These are phyloP conservation scores for Vaccinium vitisidaea DNA, from an alignment of 148 eudicot species.

Conservation along the genomic window DNA sequence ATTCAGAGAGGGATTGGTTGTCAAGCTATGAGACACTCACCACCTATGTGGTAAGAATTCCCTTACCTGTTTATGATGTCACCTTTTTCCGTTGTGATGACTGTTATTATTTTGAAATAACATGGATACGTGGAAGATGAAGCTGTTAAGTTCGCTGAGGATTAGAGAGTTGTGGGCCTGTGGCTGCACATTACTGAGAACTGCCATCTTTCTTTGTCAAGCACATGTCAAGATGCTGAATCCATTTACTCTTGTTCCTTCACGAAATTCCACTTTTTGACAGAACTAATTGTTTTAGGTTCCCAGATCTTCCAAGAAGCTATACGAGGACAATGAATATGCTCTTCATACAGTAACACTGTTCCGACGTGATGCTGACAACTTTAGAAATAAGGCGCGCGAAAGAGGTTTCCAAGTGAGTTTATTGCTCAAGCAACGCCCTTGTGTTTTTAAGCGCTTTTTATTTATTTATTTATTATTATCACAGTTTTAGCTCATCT, in stretches of 20 bases:
- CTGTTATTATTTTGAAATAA: neutral
- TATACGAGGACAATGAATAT: slow-evolving; percentile 92
- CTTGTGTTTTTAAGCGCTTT: neutral
- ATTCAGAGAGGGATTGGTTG: slow-evolving; percentile 96
- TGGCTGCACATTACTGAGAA: neutral
- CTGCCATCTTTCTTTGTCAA: neutral
- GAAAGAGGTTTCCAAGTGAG: slow-evolving; percentile 92
- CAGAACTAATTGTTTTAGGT: slow-evolving; percentile 55
- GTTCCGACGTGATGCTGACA: slow-evolving; percentile 86
- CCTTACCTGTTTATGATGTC: neutral
- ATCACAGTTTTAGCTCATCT: neutral
- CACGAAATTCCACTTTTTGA: slow-evolving; percentile 22
- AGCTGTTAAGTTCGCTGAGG: slow-evolving; percentile 4
- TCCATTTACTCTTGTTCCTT: neutral
- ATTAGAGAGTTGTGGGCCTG: neutral
- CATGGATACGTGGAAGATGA: neutral
- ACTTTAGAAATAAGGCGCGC: slow-evolving; percentile 79
- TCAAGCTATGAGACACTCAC: slow-evolving; percentile 92
- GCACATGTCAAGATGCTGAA: neutral
- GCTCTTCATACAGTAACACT: slow-evolving; percentile 83
- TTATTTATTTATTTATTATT: neutral
- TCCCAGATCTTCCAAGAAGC: slow-evolving; percentile 92
- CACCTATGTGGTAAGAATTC: slow-evolving; percentile 71
- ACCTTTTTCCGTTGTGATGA: neutral
- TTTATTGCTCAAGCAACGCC: slow-evolving; percentile 6